phyloP scores from a whole-genome alignment of 805 yeast genomes.

The Nakazawaea wickerhamii region DNA sequence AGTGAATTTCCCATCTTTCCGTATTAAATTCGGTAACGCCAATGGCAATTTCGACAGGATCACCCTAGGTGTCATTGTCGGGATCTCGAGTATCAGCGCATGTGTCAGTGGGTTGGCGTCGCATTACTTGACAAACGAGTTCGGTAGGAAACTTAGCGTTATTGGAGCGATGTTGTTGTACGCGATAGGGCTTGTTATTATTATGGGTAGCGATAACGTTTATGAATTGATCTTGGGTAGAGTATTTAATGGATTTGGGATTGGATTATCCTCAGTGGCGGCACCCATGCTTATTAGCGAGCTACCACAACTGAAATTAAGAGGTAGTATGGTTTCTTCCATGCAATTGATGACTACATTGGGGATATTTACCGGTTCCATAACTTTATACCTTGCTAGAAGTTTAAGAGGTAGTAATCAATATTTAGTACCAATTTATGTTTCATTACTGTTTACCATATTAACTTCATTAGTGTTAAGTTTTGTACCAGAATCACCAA shows the following conservation, averaged over 20 bases:
- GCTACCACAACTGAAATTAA: conserved; percentile 23
- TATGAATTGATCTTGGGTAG: conserved; percentile 23
- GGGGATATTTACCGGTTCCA: conserved; percentile 28
- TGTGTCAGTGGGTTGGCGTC: conserved; percentile 27
- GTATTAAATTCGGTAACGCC: conserved; percentile 17
- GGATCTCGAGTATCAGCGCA: conserved; percentile 26
- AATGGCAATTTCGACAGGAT: conserved; percentile 16
- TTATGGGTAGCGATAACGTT: conserved; percentile 19
- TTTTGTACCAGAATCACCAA: conserved; percentile 31
- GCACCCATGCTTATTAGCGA: conserved; percentile 34
- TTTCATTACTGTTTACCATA: conserved; percentile 17
- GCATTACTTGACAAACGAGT: conserved; percentile 18
- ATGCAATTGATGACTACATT: conserved; percentile 29
- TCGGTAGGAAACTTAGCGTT: conserved; percentile 23
- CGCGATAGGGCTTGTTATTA: conserved; percentile 17
- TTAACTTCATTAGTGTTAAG: conserved; percentile 17
- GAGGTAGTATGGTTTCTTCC: conserved; percentile 28
- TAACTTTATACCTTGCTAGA: conserved; percentile 19
- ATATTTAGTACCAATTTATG: conserved; percentile 19
- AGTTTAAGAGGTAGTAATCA: conserved; percentile 16
- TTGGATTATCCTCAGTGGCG: conserved; percentile 26
- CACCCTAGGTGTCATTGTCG: conserved; percentile 26
- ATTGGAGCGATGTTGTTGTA: conserved; percentile 20
- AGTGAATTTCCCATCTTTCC: conserved; percentile 25
- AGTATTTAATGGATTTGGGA: conserved; percentile 24